Evolutionary conservation across 805 yeast genomes (phyloP), one percentile per base, ranked within the genome.

Genomic region (Ogataea pini): DNA sequence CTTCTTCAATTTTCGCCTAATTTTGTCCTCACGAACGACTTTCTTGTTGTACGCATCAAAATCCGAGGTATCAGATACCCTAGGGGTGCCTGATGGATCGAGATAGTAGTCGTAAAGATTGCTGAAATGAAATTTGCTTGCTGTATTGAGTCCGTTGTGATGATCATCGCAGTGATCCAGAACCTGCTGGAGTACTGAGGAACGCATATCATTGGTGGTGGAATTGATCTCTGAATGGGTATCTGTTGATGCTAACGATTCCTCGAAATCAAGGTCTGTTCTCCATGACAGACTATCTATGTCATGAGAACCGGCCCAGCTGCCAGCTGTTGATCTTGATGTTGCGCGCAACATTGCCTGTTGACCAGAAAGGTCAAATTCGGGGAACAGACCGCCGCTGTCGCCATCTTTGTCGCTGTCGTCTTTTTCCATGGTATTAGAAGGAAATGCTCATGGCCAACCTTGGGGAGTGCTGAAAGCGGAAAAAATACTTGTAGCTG

Each of bases 1-100:
- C 19, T 37, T 51, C 14, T 49, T 36, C 4, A 62, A 38, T 29
- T 52, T 63, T 13, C 51, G 46, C 28, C 55, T 51, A 3, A 68
- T 54, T 17, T 36, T 46, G 8, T 64, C 62, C 34, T 69, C 72
- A 22, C 55, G 49, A 25, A 43, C 39, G 1, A 68, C 49, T 18
- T 50, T 45, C 10, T 39, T 50, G 32, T 63, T 60, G 45, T 69
- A 69, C 13, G 48, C 52, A 14, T 59, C 62, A 49, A 67, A 69
- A 40, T 69, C 72, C 1, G 60, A 49, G 8, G 25, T 8, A 22
- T 22, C 25, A 22, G 25, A 22, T 5, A 6, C 25, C 5, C 20
- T 12, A 2, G n/a, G n/a, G n/a, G 27, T 5, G 7, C 17, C 16
- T 3, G 40, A 22, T 2, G 31, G 45, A 19, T 41, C 40, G 1